Evolutionary conservation across 306 rosid species (phyloP).

Genomic region (Inga oerstediana): DNA sequence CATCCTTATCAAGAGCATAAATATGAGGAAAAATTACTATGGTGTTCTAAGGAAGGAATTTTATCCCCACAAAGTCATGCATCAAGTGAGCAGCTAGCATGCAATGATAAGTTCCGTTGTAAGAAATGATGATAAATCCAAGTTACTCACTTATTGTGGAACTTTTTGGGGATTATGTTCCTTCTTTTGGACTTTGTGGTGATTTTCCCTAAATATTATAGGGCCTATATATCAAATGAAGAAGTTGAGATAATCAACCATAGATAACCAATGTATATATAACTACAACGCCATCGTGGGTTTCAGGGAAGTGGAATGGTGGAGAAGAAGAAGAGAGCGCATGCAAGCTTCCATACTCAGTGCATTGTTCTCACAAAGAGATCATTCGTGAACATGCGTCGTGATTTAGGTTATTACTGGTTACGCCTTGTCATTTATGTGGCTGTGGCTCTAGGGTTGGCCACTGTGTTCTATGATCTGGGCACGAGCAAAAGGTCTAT

Average conservation of each 20-base stretch:
- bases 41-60: no score
- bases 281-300: neutral
- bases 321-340: slow-evolving; percentile 39
- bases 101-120: slow-evolving; percentile 35
- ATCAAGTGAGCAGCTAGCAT: no score
- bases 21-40: no score
- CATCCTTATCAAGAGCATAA: neutral
- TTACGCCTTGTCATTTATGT: slow-evolving; percentile 59
- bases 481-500: slow-evolving; percentile 46
- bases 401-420: slow-evolving; percentile 74
- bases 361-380: slow-evolving; percentile 57
- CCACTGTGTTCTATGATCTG: slow-evolving; percentile 44
- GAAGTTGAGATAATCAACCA: no score
- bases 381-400: slow-evolving; percentile 65
- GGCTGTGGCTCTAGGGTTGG: slow-evolving; percentile 42
- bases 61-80: no score
- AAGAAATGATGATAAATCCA: neutral
- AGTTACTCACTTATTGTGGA: no score
- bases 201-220: neutral
- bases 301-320: slow-evolving; percentile 37
- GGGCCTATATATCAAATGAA: no score
- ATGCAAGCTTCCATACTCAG: slow-evolving; percentile 56
- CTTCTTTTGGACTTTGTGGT: no score
- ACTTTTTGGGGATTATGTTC: no score
- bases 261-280: no score